A percentile compares a stretch with the other conserved stretches of the same genome.
These are phyloP conservation scores for Cystobasidium sp. DNA, from an alignment of 1,284 basidiomycete species.

Conservation along the genomic window DNA sequence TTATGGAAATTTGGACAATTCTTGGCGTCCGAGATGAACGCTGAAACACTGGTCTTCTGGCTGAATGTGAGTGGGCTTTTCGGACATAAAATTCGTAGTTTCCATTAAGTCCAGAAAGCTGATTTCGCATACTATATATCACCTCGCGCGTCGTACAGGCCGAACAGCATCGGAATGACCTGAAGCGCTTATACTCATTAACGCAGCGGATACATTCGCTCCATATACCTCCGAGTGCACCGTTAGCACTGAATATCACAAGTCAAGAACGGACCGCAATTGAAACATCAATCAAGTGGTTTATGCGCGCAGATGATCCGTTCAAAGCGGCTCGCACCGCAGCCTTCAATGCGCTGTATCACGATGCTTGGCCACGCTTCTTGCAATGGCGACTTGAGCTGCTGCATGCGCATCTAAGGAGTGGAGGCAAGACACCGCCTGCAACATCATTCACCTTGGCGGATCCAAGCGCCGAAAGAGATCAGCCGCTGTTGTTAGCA, in stretches of 20 bases:
- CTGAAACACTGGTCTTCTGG: conserved; percentile 45
- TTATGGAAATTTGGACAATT: conserved; percentile 46
- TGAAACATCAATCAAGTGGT: conserved; percentile 20
- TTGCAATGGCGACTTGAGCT: conserved; percentile 42
- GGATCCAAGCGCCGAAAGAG: conserved; percentile 37
- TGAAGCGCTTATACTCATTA: conserved; percentile 42
- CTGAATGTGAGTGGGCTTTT: conserved; percentile 15
- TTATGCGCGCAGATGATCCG: conserved; percentile 40
- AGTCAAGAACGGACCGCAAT: conserved; percentile 37
- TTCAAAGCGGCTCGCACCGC: conserved; percentile 41
- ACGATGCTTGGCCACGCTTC: conserved; percentile 45
- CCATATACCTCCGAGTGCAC: conserved; percentile 43
- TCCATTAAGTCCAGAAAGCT: too few species aligned
- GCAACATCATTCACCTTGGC: conserved; percentile 38
- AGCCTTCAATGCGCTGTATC: conserved; percentile 43
- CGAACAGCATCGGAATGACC: conserved; percentile 44
- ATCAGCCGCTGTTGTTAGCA: conserved; percentile 38
- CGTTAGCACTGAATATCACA: conserved; percentile 43
- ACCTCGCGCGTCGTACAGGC: conserved; percentile 9
- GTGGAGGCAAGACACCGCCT: conserved; percentile 22
- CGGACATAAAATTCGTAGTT: too few species aligned
- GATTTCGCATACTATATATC: too few species aligned
- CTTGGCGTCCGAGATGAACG: conserved; percentile 44
- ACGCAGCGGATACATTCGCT: conserved; percentile 44
- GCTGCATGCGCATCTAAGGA: conserved; percentile 17